Base-by-base conservation (phyloP, 495 filamentous ascomycete species). In the Jackrogersella multiformis region DNA sequence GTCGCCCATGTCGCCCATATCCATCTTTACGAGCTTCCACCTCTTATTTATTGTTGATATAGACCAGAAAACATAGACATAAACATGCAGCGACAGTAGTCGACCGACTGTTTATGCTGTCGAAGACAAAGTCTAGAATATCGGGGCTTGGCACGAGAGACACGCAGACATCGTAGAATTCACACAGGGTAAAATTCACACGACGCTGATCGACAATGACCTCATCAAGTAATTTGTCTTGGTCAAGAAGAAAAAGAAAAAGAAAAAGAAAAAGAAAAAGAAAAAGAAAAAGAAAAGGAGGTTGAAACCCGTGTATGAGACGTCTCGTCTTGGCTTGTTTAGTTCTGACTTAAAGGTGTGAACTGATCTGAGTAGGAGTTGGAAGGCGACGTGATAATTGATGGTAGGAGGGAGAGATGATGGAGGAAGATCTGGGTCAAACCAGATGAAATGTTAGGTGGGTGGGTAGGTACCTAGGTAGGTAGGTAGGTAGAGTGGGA, bases 1-100 rank as follows among this genome's bases (percentile, higher is more conserved):
- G 39, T 71, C 60, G n/a, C n/a, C n/a, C 73, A 80, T 81, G 60
- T 62, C 65, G 41, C 65, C 59, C 74, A 76, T 78, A 38, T 71
- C 60, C 18, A 77, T 79, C 10, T 73, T 74, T 13, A 41, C 42
- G 38, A 34, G 35, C 16, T 59, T 39, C 24, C 23, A 21, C 44
- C 23, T 57, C 28, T 32, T 34, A 2, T 4, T 34, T 16, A 1
- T 5, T 35, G 1, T 35, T 1, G 1, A 24, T 26, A n/a, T 41
- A 46, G 10, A 2, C 1, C 1, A 26, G 18, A 13, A 39, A 24
- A 32, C 18, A 53, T 54, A 4, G n/a, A 48, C 5, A 13, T 8
- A 8, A 32, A 21, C 56, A 18, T 9, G 44, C 21, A 15, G 23
- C 1, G 21, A 30, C 18, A 3, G 13, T 49, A 34, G 21, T 48